Evolutionary conservation across 495 filamentous ascomycete genomes (phyloP).

Genomic region (Neurospora sp.): DNA sequence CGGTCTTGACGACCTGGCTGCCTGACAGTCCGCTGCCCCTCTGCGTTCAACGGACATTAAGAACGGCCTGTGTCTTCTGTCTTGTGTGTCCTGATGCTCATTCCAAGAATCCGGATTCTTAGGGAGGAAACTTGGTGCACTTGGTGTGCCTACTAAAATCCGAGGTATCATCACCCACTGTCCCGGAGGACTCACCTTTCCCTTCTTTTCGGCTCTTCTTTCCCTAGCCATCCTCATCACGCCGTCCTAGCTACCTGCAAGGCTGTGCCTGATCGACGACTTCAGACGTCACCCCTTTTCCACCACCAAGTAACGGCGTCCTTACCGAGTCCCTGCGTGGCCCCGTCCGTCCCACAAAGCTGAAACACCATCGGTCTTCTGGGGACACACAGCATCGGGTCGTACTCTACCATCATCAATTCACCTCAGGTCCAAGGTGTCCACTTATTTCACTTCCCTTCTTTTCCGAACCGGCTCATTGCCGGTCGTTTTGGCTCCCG

Average conservation of each 20-base stretch:
- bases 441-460: constrained; percentile 5
- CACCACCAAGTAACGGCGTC: not conserved
- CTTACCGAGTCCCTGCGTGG: constrained; percentile 4
- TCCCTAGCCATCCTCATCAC: not conserved
- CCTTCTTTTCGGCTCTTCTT: not conserved
- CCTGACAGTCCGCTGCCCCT: not conserved
- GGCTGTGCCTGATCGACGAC: constrained; percentile 26
- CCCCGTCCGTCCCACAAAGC: constrained; percentile 16
- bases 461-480: not conserved
- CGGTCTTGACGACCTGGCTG: constrained; percentile 18
- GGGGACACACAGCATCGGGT: constrained; percentile 10
- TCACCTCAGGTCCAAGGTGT: constrained; percentile 1
- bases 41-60: not conserved
- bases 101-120: not conserved
- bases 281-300: constrained; percentile 18
- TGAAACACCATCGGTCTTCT: constrained; percentile 22
- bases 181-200: not conserved
- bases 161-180: not conserved
- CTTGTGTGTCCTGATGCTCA: not conserved
- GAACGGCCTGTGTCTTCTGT: not conserved
- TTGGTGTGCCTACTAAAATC: constrained; percentile 6
- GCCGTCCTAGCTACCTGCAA: constrained; percentile 4
- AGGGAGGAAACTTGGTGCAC: not conserved
- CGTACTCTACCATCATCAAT: constrained; percentile 7
- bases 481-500: not conserved